Base-by-base conservation (phyloP, 208 protist species). In the Kentomonas sorsogonicus region DNA sequence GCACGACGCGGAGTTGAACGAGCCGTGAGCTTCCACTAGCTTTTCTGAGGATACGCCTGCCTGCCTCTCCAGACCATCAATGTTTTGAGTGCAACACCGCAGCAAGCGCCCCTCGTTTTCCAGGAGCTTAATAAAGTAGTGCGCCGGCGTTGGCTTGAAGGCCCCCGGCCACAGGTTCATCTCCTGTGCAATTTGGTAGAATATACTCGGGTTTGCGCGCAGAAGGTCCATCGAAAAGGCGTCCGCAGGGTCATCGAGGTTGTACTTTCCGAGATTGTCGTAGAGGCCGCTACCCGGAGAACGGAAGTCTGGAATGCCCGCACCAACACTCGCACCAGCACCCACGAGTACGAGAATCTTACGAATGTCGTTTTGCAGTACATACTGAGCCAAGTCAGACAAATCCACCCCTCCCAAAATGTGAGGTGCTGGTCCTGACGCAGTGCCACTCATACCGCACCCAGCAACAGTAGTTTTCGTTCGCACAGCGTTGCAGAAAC, bases 41-140 rank as follows among this genome's bases (percentile, higher is more conserved):
- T 83, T 65, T 15, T 86, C 52, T 18, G 53, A 51, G 25, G 87
- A 73, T 1, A 98, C 48, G 0, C 96, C 95, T 1, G 89, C 83
- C 0, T 63, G 59, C 40, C 62, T 39, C 58, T 99, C 96, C 1
- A 99, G 77, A 0, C 79, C 80, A 58, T 99, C 97, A 60, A 98
- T 98, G 78, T 99, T 99, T 58, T 99, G 97, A 40, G 97, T 98
- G 63, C 95, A 99, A 41, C 84, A 89, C 18, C 93, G 73, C 30
- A 97, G 72, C 40, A 99, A 72, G 15, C 90, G 48, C 2, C 90
- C 91, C 53, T 98, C 89, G 13, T 98, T 81, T 0, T 80, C 46
- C 27, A 99, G 75, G 3, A 98, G 66, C 44, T 77, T 77, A 10
- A 99, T 84, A 58, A 99, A 98, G 56, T 96, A 62, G 53, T 99